These are phyloP conservation scores for Solanum lycopersicoides DNA, from an alignment of 257 asterid species.

Conservation along the genomic window DNA sequence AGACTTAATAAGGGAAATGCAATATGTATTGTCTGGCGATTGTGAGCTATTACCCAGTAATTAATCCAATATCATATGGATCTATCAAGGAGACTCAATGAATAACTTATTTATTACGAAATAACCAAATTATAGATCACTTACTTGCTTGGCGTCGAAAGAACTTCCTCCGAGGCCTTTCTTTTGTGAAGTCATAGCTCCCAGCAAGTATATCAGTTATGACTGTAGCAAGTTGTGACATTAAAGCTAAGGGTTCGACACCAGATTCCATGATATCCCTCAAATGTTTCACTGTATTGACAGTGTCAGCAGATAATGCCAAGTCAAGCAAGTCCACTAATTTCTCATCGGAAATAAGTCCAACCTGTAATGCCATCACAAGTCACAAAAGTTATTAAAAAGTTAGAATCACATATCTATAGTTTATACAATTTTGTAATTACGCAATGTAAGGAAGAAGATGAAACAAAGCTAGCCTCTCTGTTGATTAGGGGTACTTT, in stretches of 20 bases:
- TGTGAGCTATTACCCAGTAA: background rate
- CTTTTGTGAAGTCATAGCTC: conserved; percentile 62
- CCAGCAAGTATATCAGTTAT: conserved; percentile 97
- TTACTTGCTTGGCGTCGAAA: conserved; percentile 58
- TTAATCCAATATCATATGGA: background rate
- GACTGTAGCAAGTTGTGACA: conserved; percentile 97
- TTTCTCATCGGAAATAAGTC: conserved; percentile 91
- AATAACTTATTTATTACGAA: background rate
- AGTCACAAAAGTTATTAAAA: background rate
- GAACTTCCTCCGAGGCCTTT: conserved; percentile 68
- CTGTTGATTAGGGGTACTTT: background rate
- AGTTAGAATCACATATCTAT: background rate
- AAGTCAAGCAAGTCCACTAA: conserved; percentile 88
- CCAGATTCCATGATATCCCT: conserved; percentile 95
- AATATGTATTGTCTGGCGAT: background rate
- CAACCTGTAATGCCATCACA: conserved; percentile 46
- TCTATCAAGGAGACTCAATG: background rate
- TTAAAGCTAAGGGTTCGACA: conserved; percentile 86
- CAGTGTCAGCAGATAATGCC: conserved; percentile 95
- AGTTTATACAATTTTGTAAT: background rate
- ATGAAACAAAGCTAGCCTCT: background rate
- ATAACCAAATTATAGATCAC: conserved; percentile 13
- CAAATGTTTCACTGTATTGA: conserved; percentile 86
- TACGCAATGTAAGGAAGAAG: background rate
- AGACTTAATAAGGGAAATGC: background rate